Conservation (phyloP, 371 early-diverging fungal genomes). For the Lichtheimia ornata region DNA sequence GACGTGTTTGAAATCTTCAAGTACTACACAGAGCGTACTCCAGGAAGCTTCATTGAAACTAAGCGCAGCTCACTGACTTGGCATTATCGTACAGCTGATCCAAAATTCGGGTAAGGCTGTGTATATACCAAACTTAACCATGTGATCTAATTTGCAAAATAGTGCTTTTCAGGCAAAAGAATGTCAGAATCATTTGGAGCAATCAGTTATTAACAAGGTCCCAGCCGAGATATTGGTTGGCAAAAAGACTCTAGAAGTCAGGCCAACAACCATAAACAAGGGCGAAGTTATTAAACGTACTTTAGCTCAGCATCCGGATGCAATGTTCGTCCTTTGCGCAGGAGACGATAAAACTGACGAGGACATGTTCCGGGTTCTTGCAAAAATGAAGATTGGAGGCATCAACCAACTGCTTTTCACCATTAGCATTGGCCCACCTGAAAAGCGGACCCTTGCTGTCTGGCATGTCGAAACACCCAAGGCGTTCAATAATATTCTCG, state of each 20-base stretch:
- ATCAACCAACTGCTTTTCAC: constrained; percentile 49
- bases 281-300: constrained; percentile 94
- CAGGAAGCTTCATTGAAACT: constrained; percentile 82
- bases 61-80: constrained; percentile 85
- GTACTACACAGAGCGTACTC: constrained; percentile 92
- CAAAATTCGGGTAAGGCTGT: constrained; percentile 66
- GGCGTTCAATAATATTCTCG: constrained; percentile 27
- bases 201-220: constrained; percentile 77
- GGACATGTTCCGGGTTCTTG: constrained; percentile 81
- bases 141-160: not conserved
- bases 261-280: constrained; percentile 80
- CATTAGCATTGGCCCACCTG: constrained; percentile 72
- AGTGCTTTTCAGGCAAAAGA: constrained; percentile 84
- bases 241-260: constrained; percentile 96
- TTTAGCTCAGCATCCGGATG: constrained; percentile 54
- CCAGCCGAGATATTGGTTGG: constrained; percentile 94
- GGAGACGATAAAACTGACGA: constrained; percentile 98
- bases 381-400: constrained; percentile 12
- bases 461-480: constrained; percentile 72
- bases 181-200: constrained; percentile 87
- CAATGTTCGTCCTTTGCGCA: constrained; percentile 91
- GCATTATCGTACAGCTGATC: constrained; percentile 92
- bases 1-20: constrained; percentile 88
- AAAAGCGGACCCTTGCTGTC: constrained; percentile 79
- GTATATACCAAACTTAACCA: not conserved